These are phyloP conservation scores for Seiridium unicorne DNA, from an alignment of 2,329 filamentous ascomycete species.

Conservation along the genomic window DNA sequence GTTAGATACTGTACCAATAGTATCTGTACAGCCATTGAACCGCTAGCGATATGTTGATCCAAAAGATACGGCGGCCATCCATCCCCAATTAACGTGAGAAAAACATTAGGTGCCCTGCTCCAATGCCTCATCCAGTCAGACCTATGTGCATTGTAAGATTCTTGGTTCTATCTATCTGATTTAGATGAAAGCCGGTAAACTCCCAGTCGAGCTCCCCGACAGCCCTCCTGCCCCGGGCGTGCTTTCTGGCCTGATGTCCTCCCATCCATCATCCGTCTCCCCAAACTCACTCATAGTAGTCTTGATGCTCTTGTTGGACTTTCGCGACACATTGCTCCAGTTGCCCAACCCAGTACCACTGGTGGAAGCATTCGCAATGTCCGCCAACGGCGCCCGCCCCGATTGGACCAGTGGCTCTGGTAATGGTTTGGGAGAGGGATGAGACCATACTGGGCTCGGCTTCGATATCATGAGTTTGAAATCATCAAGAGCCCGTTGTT, in stretches of 20 bases:
- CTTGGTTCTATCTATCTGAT: not conserved
- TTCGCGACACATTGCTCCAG: not conserved
- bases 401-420: slow-evolving; percentile 4
- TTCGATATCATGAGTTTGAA: not conserved
- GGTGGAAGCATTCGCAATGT: slow-evolving; percentile 2
- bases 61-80: too few relatives aligned
- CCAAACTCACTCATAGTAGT: not conserved
- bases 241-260: slow-evolving; percentile 7
- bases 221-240: not conserved
- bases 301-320: not conserved
- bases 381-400: slow-evolving; percentile 4
- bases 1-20: too few relatives aligned
- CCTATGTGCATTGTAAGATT: not conserved
- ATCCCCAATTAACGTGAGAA: too few relatives aligned
- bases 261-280: slow-evolving; percentile 10
- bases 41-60: too few relatives aligned
- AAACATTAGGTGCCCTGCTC: too few relatives aligned
- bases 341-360: not conserved
- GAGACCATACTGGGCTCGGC: slow-evolving; percentile 3
- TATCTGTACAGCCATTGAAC: too few relatives aligned
- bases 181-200: slow-evolving; percentile 8
- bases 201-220: not conserved
- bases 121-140: not conserved
- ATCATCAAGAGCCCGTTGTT: slow-evolving; percentile 1
- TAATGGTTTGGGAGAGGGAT: slow-evolving; percentile 2